Percentiles rank a stretch among this genome's conserved stretches.
These are phyloP conservation scores for Gillenia trifoliata DNA, from an alignment of 306 rosid genomes.

Conservation along the genomic window DNA sequence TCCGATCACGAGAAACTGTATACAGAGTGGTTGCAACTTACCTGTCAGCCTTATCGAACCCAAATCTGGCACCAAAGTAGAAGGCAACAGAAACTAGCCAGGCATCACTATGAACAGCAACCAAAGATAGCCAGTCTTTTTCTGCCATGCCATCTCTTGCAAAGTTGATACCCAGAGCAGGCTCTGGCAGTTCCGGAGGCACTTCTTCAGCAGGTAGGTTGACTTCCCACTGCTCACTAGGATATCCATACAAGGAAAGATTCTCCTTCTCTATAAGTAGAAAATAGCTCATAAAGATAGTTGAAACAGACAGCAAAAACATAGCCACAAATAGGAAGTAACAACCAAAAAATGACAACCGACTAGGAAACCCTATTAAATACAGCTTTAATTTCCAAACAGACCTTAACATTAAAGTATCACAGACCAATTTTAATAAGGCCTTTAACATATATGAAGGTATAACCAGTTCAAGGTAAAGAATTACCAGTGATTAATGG, in stretches of 20 bases:
- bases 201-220: conserved; percentile 98
- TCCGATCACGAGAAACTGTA: neutral
- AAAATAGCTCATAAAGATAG: conserved; percentile 11
- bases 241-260: conserved; percentile 79
- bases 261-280: conserved; percentile 81
- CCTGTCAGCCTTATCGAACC: conserved; percentile 83
- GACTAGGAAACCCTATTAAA: neutral
- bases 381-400: neutral
- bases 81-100: conserved; percentile 91
- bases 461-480: neutral
- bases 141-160: conserved; percentile 96
- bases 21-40: conserved; percentile 19
- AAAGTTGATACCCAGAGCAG: conserved; percentile 90
- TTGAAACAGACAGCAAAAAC: conserved; percentile 13
- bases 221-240: conserved; percentile 95
- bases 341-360: neutral
- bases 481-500: neutral
- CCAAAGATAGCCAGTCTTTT: conserved; percentile 84
- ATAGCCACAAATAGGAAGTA: conserved; percentile 5
- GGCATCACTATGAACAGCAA: conserved; percentile 94
- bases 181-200: conserved; percentile 95
- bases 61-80: conserved; percentile 93
- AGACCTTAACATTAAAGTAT: neutral
- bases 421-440: neutral
- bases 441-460: neutral